Base-by-base conservation (phyloP, 1,284 basidiomycete genomes). In the Stygiomarasmius scandens region DNA sequence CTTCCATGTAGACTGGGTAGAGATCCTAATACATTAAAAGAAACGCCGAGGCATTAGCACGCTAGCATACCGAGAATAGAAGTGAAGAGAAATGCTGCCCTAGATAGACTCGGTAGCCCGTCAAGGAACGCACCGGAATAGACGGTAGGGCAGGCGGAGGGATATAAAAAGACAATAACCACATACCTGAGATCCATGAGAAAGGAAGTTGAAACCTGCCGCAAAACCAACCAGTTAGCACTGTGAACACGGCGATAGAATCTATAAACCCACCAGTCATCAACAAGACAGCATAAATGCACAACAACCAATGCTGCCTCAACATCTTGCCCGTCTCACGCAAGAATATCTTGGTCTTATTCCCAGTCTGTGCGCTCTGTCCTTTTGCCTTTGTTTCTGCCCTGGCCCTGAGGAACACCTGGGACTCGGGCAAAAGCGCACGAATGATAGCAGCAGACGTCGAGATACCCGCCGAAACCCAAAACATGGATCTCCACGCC, bases 151-250 rank as follows among this genome's bases (percentile, higher is more conserved):
- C n/a, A n/a, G n/a, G n/a, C n/a, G n/a, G n/a, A n/a, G n/a, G n/a
- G n/a, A n/a, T n/a, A n/a, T n/a, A n/a, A n/a, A n/a, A n/a, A 46
- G 29, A 34, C 12, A 22, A 16, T 24, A 25, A 32, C n/a, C 25
- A 61, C 71, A 51, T 63, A 75, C 77, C 68, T 92, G 92, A 58
- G 90, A 92, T 14, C 92, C 92, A 72, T 95, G 93, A 2, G 90
- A 92, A 61, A 96, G 78, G 80, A 98, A 98, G 78, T 95, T 97
- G 83, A 97, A 95, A 8, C 90, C 89, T 84, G 5, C 29, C 29
- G 12, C 12, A 32, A 32, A 32, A 6, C 29, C 5, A 32, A 32
- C n/a, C n/a, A n/a, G n/a, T n/a, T n/a, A n/a, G n/a, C n/a, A n/a
- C n/a, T n/a, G n/a, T n/a, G n/a, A n/a, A n/a, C n/a, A n/a, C n/a